Base-by-base conservation (phyloP, 768 basidiomycete genomes). In the Leucocoprinus leucothites region DNA sequence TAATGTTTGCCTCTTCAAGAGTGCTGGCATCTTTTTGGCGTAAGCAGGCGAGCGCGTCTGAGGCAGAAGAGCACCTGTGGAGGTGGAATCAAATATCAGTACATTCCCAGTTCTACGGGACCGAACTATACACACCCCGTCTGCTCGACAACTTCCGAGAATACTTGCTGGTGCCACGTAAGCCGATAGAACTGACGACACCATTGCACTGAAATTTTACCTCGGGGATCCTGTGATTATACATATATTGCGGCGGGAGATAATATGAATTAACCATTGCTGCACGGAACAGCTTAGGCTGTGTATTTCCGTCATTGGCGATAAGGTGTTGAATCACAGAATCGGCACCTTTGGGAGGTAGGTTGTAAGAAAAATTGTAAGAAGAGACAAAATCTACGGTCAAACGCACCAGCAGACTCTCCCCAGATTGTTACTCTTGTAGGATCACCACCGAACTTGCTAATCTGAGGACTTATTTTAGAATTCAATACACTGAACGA, bases 251-350 rank as follows among this genome's bases (percentile, higher is more conserved):
- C 0, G 75, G 71, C 0, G 77, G 74, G 3, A 80, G 53, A 57
- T 65, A 77, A 1, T 58, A 64, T 0, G 79, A 80, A 57, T 75
- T 79, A 19, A 74, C 68, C 11, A 80, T 76, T 0, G 69, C 76
- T 16, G 56, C 66, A 47, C 65, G 64, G 61, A 80, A 79, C 1
- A 79, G 63, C 2, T 70, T 67, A 1, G 78, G 77, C 8, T 65
- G 56, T 0, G 77, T 79, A 31, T 69, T 65, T 16, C 78, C 79
- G 16, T 66, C 68, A 34, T 78, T 65, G 11, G 79, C 79, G 21
- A 80, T 61, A 1, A 79, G 47, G 26, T 80, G 79, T 48, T 79
- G 77, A 9, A 80, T 22, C 8, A 79, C 77, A 6, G 79, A 79
- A 4, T 77, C 77, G 28, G 74, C 79, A 55, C 76, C 75, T 74